phyloP scores from a whole-genome alignment of 805 yeast species.

The Myxozyma monticola region DNA sequence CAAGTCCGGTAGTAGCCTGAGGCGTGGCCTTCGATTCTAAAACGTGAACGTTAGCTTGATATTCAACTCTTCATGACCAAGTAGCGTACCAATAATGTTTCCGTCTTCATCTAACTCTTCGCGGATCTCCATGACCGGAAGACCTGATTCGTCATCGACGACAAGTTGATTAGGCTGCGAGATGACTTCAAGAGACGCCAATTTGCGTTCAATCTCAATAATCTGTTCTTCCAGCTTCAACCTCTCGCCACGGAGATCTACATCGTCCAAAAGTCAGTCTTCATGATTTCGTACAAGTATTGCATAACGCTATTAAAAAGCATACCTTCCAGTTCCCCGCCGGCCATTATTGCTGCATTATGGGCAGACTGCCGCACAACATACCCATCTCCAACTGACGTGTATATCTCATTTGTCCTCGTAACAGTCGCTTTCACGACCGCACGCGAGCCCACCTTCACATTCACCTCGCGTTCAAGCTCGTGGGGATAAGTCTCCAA shows the following conservation, averaged over 20 bases:
- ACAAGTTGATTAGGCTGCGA: constrained; percentile 12
- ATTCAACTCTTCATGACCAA: neutral
- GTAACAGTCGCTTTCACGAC: constrained; percentile 19
- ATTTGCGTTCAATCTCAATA: constrained; percentile 14
- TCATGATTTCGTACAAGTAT: no score
- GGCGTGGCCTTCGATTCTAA: constrained; percentile 15
- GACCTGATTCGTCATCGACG: constrained; percentile 44
- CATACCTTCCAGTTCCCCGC: constrained; percentile 17
- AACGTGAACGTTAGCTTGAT: neutral
- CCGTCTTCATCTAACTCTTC: constrained; percentile 88
- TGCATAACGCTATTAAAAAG: neutral
- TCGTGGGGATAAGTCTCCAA: constrained; percentile 13
- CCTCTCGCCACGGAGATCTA: constrained; percentile 8
- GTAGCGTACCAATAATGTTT: constrained; percentile 47
- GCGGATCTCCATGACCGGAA: constrained; percentile 77
- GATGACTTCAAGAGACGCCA: constrained; percentile 10
- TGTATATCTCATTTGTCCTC: constrained; percentile 25
- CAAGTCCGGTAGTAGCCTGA: constrained; percentile 23
- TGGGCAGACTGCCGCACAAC: constrained; percentile 22
- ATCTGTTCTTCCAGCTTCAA: constrained; percentile 5
- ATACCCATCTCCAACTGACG: constrained; percentile 23
- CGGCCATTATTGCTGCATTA: constrained; percentile 25
- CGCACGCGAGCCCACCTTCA: constrained; percentile 19
- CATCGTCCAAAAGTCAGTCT: neutral
- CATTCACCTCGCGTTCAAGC: constrained; percentile 7